These are phyloP conservation scores for Schizosaccharomyces pombe DNA, from an alignment of 805 yeast species.

Conservation along the genomic window ASM294v3 CU329670.1:5386001-5386500, in stretches of 20 bases:
- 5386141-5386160: slow-evolving; percentile 14
- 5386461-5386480: slow-evolving; percentile 57
- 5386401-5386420: slow-evolving; percentile 31
- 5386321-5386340: slow-evolving; percentile 51
- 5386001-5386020: slow-evolving; percentile 57
- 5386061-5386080: slow-evolving; percentile 19
- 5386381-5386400: slow-evolving; percentile 77
- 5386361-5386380: slow-evolving; percentile 36
- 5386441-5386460: slow-evolving; percentile 59
- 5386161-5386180: slow-evolving; percentile 15
- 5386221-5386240: slow-evolving; percentile 60
- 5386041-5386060: slow-evolving; percentile 31
- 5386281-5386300: slow-evolving; percentile 6
- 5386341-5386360: slow-evolving; percentile 33
- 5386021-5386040: slow-evolving; percentile 72
- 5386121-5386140: slow-evolving; percentile 1
- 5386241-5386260: slow-evolving; percentile 38
- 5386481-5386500: slow-evolving; percentile 75
- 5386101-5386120: slow-evolving; percentile 9
- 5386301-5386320: slow-evolving; percentile 20
- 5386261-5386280: slow-evolving; percentile 10
- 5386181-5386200: slow-evolving; percentile 26
- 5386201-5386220: slow-evolving; percentile 91
- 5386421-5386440: slow-evolving; percentile 50
- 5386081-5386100: slow-evolving; percentile 18